These are phyloP conservation scores for Cerrena zonata DNA, from an alignment of 1,284 basidiomycete species.

Conservation along the genomic window DNA sequence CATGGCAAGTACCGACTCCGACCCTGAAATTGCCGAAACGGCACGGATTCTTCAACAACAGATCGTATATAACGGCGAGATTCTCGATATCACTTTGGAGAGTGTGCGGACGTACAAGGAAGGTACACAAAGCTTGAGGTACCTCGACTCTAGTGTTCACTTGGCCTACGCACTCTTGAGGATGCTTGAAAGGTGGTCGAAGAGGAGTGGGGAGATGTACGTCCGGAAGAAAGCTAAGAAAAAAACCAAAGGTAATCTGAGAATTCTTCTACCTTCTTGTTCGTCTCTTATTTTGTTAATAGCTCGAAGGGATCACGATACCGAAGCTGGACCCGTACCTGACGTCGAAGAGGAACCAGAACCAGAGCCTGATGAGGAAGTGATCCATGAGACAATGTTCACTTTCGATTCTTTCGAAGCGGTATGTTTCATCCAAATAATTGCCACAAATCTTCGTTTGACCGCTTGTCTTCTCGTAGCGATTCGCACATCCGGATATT, in stretches of 20 bases:
- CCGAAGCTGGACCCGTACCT: constrained; percentile 49
- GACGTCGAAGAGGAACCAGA: constrained; percentile 65
- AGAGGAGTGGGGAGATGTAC: constrained; percentile 54
- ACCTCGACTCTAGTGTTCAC: constrained; percentile 79
- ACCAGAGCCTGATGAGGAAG: constrained; percentile 51
- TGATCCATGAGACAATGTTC: constrained; percentile 79
- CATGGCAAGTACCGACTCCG: constrained; percentile 38
- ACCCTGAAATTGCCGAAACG: constrained; percentile 64
- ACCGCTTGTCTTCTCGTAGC: constrained; percentile 35
- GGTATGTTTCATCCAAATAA: constrained; percentile 42
- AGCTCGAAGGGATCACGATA: constrained; percentile 32
- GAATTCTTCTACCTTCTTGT: neutral
- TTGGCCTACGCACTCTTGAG: constrained; percentile 76
- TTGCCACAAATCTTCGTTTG: neutral
- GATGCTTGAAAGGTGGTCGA: constrained; percentile 85
- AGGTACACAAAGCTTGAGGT: constrained; percentile 64
- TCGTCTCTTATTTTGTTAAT: neutral
- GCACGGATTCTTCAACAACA: constrained; percentile 80
- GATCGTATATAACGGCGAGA: constrained; percentile 88
- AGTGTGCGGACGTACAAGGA: constrained; percentile 73
- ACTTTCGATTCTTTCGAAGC: constrained; percentile 84
- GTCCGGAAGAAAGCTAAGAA: constrained; percentile 57
- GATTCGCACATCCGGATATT: constrained; percentile 81
- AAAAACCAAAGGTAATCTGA: constrained; percentile 42
- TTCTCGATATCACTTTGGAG: constrained; percentile 79